A percentile compares a stretch with the other conserved stretches of the same genome.
These are phyloP conservation scores for Cytidiella melzeri DNA, from an alignment of 768 basidiomycete genomes.

Conservation along the genomic window DNA sequence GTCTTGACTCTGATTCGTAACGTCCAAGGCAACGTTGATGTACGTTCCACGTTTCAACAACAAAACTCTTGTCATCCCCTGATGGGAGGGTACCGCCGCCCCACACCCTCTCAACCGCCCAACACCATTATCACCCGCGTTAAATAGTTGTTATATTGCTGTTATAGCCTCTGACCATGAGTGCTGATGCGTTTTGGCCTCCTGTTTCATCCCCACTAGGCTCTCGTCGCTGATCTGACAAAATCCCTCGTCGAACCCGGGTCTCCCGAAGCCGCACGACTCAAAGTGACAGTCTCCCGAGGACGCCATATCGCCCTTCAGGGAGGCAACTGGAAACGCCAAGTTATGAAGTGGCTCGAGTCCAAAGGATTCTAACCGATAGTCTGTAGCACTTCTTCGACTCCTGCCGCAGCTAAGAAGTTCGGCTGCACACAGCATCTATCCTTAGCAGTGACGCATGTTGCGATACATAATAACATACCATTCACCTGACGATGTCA, in stretches of 20 bases:
- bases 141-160: not conserved
- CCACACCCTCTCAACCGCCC: not conserved
- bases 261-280: slow-evolving; percentile 40
- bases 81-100: no score
- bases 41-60: no score
- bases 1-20: slow-evolving; percentile 57
- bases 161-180: no score
- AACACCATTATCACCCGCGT: not conserved
- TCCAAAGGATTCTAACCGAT: slow-evolving; percentile 58
- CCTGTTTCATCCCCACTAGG: slow-evolving; percentile 30
- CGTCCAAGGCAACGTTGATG: slow-evolving; percentile 56
- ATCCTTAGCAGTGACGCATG: no score
- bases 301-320: slow-evolving; percentile 51
- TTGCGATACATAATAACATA: not conserved
- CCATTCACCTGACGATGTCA: not conserved
- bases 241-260: slow-evolving; percentile 42
- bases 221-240: slow-evolving; percentile 51
- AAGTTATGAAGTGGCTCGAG: slow-evolving; percentile 58
- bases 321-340: slow-evolving; percentile 58
- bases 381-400: no score
- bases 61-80: no score
- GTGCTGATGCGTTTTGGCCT: not conserved
- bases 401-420: no score
- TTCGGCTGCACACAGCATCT: no score
- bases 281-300: slow-evolving; percentile 42